Base-by-base conservation (phyloP, 495 filamentous ascomycete species). In the Aspergillus kassunensis region DNA sequence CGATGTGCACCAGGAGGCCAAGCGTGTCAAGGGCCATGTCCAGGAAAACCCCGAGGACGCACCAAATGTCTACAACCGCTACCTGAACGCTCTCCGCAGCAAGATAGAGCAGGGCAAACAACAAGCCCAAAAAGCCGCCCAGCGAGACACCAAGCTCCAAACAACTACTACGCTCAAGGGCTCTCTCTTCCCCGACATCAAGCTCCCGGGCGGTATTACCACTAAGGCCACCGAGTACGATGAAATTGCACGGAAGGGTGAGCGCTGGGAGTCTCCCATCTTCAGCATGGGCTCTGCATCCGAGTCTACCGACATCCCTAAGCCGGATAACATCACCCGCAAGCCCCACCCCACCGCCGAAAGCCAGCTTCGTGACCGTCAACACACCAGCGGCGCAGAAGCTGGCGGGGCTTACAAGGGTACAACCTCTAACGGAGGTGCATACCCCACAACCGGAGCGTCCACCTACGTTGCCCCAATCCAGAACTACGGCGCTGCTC, bases 151-250 rank as follows among this genome's bases (percentile, higher is more conserved):
- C 72, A 89, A 89, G 78, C 68, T 76, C 27, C 66, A 77, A 46
- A 78, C 95, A 42, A 89, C 90, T 15, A 76, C 95, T 61, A 98
- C 93, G 18, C 80, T 91, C 67, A 78, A 96, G 48, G 90, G 95
- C 58, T 91, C 87, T 23, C 86, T 96, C 45, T 95, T 97, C 85
- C 85, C 86, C 44, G 78, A 89, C 61, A 84, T 98, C 67, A 80
- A 86, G 41, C 80, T 98, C 1, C 91, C 91, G 20, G 91, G 91
- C 47, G 91, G 91, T 52, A 91, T 96, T 67, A 90, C 87, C 49
- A 86, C 80, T 73, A 97, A 96, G 80, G 92, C 93, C 16, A 95
- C 92, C 46, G 88, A 96, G 68, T 97, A 92, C 77, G 90, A 84
- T 68, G 84, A 97, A 36, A 76, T 96, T 33, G 89, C 93, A 12